A percentile compares a stretch with the other conserved stretches of the same genome.
These are phyloP conservation scores for Setomelanomma holmii DNA, from an alignment of 2,329 filamentous ascomycete species.

Conservation along the genomic window DNA sequence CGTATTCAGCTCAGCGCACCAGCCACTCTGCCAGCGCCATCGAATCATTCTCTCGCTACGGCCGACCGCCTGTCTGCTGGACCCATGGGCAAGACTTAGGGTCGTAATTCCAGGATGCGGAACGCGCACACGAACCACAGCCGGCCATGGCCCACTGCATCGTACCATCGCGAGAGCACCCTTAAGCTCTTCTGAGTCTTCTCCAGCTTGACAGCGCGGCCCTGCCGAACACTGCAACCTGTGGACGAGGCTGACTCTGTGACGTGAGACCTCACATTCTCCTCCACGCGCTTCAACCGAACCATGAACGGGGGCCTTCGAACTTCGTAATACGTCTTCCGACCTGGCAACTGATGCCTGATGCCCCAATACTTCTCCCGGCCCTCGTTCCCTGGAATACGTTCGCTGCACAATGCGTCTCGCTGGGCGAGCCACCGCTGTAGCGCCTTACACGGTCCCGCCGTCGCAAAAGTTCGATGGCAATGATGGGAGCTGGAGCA, in stretches of 20 bases:
- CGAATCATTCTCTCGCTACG: constrained; percentile 11
- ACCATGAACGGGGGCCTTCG: background rate
- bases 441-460: constrained; percentile 41
- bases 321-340: constrained; percentile 1
- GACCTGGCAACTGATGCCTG: constrained; percentile 1
- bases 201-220: background rate
- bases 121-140: background rate
- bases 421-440: constrained; percentile 23
- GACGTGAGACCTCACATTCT: background rate
- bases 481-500: constrained; percentile 52
- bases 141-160: too few relatives aligned
- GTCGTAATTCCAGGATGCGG: background rate
- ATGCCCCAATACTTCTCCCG: background rate
- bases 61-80: background rate
- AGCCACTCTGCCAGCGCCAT: constrained; percentile 5
- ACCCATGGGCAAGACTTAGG: background rate
- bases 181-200: background rate
- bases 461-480: constrained; percentile 48
- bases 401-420: constrained; percentile 28
- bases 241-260: background rate
- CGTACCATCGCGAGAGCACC: background rate
- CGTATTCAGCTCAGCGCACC: constrained; percentile 19
- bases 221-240: background rate
- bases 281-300: background rate
- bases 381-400: constrained; percentile 2